Base-by-base conservation (phyloP, 2,329 filamentous ascomycete genomes). In the Sclerotiophoma versabilis region DNA sequence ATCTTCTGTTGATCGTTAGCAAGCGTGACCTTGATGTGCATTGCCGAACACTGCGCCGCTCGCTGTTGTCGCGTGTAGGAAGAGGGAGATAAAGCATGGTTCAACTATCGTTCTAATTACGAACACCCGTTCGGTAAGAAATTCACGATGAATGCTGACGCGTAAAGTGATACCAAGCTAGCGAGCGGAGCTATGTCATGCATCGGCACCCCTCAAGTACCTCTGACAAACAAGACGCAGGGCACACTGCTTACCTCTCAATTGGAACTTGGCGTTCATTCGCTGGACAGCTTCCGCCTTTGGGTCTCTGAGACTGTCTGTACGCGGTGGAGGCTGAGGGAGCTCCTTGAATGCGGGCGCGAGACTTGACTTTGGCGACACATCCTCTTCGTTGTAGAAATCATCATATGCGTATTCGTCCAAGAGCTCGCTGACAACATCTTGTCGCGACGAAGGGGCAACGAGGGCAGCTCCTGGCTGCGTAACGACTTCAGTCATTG, bases 391-490 rank as follows among this genome's bases (percentile, higher is more conserved):
- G 19, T 51, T 62, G 46, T 73, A 73, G 4, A 65, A 68, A 5
- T 53, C 44, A 9, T 50, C 47, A 39, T 58, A 71, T 19, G 68
- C 70, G 59, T 76, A 76, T n/a, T 70, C 72, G 54, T 71, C 72
- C 36, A 76, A 59, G 34, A 76, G 60, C 49, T 70, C 68, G 66
- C 72, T 75, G 59, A 76, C 64, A 23, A 76, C 61, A 51, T 76
- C 74, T 49, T 75, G 71, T 58, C 73, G 69, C 29, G 63, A 65
- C 17, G 70, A 56, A 19, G 71, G 68, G 44, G 70, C 66, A 23
- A 58, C 50, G 10, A 67, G 60, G 23, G 53, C 55, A 44, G 62
- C 60, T 44, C 59, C 59, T 36, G 62, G 61, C 33, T 65, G 70
- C 25, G 60, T 37, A 57, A 69, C 68, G 56, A 68, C 43, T 32